These are phyloP conservation scores for Beauveria pseudobassiana DNA, from an alignment of 2,329 filamentous ascomycete species.

Conservation along the genomic window DNA sequence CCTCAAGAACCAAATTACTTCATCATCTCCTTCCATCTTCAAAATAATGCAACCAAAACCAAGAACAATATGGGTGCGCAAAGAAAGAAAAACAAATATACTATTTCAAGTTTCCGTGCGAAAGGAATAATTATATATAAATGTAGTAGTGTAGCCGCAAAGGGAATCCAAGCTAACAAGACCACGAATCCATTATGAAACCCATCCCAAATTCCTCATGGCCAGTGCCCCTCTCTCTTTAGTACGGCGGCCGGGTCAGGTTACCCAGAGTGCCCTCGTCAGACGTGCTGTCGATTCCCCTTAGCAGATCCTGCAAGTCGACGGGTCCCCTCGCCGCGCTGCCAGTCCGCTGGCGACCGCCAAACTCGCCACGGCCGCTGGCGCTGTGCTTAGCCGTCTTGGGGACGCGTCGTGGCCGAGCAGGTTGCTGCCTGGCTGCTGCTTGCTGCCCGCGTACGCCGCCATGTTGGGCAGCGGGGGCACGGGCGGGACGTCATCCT, in stretches of 20 bases:
- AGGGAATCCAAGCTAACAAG: background rate
- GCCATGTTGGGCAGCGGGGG: slow-evolving; percentile 42
- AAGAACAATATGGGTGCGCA: background rate
- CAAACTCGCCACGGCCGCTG: slow-evolving; percentile 33
- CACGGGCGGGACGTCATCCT: slow-evolving; percentile 43
- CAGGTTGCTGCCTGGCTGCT: slow-evolving; percentile 15
- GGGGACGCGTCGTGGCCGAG: slow-evolving; percentile 21
- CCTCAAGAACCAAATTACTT: too few relatives aligned
- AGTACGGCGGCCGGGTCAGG: slow-evolving; percentile 44
- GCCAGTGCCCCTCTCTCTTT: slow-evolving; percentile 11
- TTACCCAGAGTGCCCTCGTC: slow-evolving; percentile 39
- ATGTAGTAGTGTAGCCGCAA: background rate
- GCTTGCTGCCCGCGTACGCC: slow-evolving; percentile 18
- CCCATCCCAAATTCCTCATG: background rate
- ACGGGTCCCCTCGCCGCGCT: slow-evolving; percentile 23
- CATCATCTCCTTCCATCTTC: too few relatives aligned
- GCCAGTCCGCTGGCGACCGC: slow-evolving; percentile 24
- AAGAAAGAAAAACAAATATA: background rate
- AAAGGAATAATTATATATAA: background rate
- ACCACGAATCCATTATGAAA: background rate
- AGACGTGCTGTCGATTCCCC: slow-evolving; percentile 41
- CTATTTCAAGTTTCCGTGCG: background rate
- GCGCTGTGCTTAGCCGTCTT: slow-evolving; percentile 27
- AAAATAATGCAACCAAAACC: background rate
- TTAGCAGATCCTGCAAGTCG: slow-evolving; percentile 41